A percentile compares a stretch with the other conserved stretches of the same genome.
Evolutionary conservation across 176 grass and related monocot genomes (phyloP).

Genomic region (Lolium multiflorum): DNA sequence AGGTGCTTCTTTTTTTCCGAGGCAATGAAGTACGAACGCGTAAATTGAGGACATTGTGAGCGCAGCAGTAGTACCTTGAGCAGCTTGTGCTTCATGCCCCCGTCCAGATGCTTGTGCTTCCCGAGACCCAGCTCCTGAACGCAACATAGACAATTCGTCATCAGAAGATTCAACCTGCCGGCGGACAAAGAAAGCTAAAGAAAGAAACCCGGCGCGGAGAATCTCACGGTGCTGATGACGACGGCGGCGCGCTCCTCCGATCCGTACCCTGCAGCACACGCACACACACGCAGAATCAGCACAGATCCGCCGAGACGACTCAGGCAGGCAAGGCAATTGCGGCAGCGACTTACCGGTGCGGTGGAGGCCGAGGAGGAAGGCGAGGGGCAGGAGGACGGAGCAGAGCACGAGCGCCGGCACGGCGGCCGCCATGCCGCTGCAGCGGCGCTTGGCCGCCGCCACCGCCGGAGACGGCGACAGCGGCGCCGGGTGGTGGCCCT

Average conservation of each 20-base stretch:
- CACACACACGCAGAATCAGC: background rate
- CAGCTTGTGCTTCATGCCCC: constrained; percentile 51
- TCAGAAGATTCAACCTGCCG: background rate
- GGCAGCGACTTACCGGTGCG: constrained; percentile 46
- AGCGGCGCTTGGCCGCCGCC: constrained; percentile 60
- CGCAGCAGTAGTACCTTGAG: constrained; percentile 38
- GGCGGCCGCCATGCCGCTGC: constrained; percentile 53
- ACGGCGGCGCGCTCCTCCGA: constrained; percentile 48
- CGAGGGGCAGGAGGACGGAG: constrained; percentile 73
- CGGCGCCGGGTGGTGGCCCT: constrained; percentile 54
- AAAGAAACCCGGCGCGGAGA: background rate
- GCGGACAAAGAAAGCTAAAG: background rate
- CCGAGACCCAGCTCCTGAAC: constrained; percentile 40
- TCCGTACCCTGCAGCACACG: constrained; percentile 42
- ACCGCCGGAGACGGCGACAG: constrained; percentile 7
- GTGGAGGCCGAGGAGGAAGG: constrained; percentile 77
- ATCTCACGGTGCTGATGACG: constrained; percentile 48
- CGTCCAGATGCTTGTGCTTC: constrained; percentile 46
- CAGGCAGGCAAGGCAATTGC: background rate
- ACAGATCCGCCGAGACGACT: constrained; percentile 39
- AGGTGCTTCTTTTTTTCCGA: background rate
- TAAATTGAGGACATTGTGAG: background rate
- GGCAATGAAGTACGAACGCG: background rate
- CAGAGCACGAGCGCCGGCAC: constrained; percentile 74
- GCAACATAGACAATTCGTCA: background rate